phyloP scores from a whole-genome alignment of 345 rosid genomes.

The Combretum micranthum region DNA sequence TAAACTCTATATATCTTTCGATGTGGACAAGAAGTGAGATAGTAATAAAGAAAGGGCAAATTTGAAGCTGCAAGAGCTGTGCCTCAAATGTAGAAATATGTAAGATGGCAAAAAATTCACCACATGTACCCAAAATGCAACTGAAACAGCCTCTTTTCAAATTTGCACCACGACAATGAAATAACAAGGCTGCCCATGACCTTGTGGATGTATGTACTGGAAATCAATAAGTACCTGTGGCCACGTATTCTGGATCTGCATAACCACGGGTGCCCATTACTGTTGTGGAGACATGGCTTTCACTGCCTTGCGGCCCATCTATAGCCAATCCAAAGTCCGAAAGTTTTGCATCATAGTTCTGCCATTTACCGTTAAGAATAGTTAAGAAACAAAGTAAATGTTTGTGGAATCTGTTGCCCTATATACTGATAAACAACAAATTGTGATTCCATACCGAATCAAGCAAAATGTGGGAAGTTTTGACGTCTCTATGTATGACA shows the following conservation, averaged over 20 bases:
- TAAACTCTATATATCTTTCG: too few species aligned
- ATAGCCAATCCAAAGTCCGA: slow-evolving; percentile 95
- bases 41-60: too few species aligned
- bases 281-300: slow-evolving; percentile 82
- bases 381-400: background rate
- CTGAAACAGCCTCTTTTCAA: too few species aligned
- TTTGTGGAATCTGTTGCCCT: background rate
- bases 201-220: background rate
- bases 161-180: too few species aligned
- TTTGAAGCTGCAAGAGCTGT: too few species aligned
- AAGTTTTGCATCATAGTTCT: slow-evolving; percentile 74
- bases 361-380: slow-evolving; percentile 9
- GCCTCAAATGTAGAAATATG: too few species aligned
- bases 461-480: slow-evolving; percentile 39
- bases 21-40: too few species aligned
- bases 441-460: slow-evolving; percentile 23
- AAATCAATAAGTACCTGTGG: slow-evolving; percentile 42
- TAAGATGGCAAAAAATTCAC: too few species aligned
- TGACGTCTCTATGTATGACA: slow-evolving; percentile 45
- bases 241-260: slow-evolving; percentile 75
- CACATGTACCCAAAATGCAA: too few species aligned
- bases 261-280: slow-evolving; percentile 93
- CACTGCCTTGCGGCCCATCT: slow-evolving; percentile 76
- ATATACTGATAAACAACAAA: slow-evolving; percentile 1
- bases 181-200: too few species aligned